phyloP scores from a whole-genome alignment of 2,329 filamentous ascomycete species.

The Camptophora hylomeconis region DNA sequence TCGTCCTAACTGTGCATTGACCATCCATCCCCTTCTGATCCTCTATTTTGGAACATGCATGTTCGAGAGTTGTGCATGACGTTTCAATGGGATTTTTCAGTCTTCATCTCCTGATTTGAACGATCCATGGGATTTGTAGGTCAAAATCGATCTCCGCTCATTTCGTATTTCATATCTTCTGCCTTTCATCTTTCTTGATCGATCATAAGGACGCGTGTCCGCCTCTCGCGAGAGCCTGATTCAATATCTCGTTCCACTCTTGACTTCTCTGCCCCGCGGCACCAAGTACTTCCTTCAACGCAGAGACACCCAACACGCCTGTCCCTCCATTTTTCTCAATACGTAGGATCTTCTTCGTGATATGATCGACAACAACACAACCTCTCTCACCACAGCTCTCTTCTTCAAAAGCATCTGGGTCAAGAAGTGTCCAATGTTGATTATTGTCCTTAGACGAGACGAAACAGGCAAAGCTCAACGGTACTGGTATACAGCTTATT shows the following conservation, averaged over 20 bases:
- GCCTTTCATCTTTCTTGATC: too few species aligned
- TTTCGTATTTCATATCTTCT: too few species aligned
- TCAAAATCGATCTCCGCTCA: too few species aligned
- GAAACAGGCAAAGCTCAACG: slow-evolving; percentile 69
- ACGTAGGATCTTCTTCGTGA: slow-evolving; percentile 43
- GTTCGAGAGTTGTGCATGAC: too few species aligned
- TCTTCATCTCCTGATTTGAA: too few species aligned
- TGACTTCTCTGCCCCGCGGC: slow-evolving; percentile 51
- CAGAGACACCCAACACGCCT: slow-evolving; percentile 45
- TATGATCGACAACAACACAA: slow-evolving; percentile 66
- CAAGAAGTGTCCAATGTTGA: slow-evolving; percentile 57
- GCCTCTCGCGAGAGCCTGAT: slow-evolving; percentile 3
- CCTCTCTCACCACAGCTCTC: slow-evolving; percentile 67
- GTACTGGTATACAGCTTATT: slow-evolving; percentile 56
- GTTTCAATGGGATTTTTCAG: too few species aligned
- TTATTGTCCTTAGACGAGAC: too few species aligned
- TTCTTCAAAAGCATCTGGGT: slow-evolving; percentile 87
- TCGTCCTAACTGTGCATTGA: too few species aligned
- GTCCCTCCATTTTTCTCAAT: slow-evolving; percentile 78
- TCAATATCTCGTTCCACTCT: slow-evolving; percentile 14
- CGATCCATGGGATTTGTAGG: too few species aligned
- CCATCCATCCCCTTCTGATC: too few species aligned
- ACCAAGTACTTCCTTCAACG: slow-evolving; percentile 47
- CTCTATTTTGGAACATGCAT: too few species aligned
- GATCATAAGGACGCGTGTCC: too few species aligned